Base-by-base conservation (phyloP, 2,329 filamentous ascomycete species). In the Seiridium unicorne region DNA sequence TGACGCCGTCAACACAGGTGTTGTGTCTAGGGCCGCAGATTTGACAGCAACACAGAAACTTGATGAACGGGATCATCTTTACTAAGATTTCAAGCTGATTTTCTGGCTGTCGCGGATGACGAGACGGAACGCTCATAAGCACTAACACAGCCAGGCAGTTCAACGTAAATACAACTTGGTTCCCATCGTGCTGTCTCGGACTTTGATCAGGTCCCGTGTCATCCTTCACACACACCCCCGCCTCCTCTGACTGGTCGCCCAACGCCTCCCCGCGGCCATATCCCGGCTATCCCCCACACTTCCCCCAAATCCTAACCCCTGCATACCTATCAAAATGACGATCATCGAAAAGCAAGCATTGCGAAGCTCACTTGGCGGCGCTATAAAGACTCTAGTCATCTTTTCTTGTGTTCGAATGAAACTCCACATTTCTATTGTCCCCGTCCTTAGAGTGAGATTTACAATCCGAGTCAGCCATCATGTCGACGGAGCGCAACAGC, bases 401-500 rank as follows among this genome's bases (percentile, higher is more conserved):
- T 9, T 38, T 46, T 56, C 35, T 18, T 26, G 42, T 55, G n/a
- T 55, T 55, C 36, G 38, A 55, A n/a, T 32, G 26, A 49, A 49
- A 32, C 26, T 32, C n/a, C 26, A 26, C 18, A 26, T 26, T 26
- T 26, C 18, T 26, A 26, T 26, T 26, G 18, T 26, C 18, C 18
- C 18, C 18, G 47, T 49, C 47, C n/a, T 26, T 5, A 47, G 44
- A n/a, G 34, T 32, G 47, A 8, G 13, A 49, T 11, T 4, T 5
- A 48, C 18, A 18, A 36, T 11, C 48, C 10, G 11, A 13, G 13
- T 18, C 10, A 42, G 35, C 53, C 32, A 35, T 44, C 54, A 57
- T 57, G 54, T 46, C 54, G 26, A 47, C 42, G n/a, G 26, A 46
- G 36, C 54, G 58, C 60, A 10, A 60, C 56, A 26, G 57, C 57